Evolutionary conservation across 257 asterid genomes (phyloP), one percentile per base, ranked within the genome.

Genomic region (Rehmannia glutinosa): DNA sequence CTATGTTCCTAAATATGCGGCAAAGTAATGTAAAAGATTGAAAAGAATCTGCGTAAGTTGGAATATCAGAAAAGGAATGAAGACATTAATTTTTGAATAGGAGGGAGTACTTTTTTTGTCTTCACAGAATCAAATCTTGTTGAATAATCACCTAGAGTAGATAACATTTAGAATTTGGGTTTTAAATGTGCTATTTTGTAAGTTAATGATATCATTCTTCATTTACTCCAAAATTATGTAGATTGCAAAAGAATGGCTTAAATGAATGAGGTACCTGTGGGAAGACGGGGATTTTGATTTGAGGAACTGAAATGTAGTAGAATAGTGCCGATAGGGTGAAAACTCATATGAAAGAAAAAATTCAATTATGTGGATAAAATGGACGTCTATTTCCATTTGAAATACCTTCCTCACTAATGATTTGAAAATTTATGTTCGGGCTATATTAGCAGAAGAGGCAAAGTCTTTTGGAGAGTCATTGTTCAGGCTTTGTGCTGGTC

Each of bases 181-280:
- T 20, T 52, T 17, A 21, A 19, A 2, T 32, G 17, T 56, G 32
- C 19, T 13, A 15, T 21, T 3, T 7, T n/a, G n/a, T n/a, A n/a
- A n/a, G n/a, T n/a, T n/a, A n/a, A n/a, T n/a, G n/a, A n/a, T 56
- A 56, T 20, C 73, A 28, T 45, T 2, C 39, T 36, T 39, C 27
- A 10, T 54, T 54, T 35, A 33, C 35, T 64, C 35, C 64, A 4
- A 33, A 55, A 52, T 35, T 51, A 33, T 68, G 70, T 68, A 36
- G 65, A 30, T 9, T 25, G 28, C 51, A 54, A 50, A 41, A 25
- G 55, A 43, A 25, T 43, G 52, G 7, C 71, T 50, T 8, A 21
- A n/a, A 41, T n/a, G 12, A 19, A 35, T 50, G 32, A 61, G 58
- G 41, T 52, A 10, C 27, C 27, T 27, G 47, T n/a, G 38, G 51